phyloP scores from a whole-genome alignment of 176 grass and related monocot species.

The Cenchrus americanus region DNA sequence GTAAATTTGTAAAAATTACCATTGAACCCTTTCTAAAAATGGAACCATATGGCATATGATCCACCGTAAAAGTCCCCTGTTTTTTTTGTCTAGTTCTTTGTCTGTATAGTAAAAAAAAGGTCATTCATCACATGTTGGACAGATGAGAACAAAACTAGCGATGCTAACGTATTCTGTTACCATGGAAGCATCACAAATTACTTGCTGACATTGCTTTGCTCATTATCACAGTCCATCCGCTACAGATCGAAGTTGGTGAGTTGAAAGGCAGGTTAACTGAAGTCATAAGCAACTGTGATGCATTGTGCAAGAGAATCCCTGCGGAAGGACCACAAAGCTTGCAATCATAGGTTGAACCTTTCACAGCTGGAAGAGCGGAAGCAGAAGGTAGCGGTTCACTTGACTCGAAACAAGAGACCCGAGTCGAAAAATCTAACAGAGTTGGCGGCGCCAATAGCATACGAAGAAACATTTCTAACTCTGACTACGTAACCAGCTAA shows the following conservation, averaged over 20 bases:
- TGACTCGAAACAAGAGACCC: slow-evolving; percentile 34
- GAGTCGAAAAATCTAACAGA: slow-evolving; percentile 12
- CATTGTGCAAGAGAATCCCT: slow-evolving; percentile 78
- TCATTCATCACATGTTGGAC: background rate
- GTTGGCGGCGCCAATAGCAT: slow-evolving; percentile 1
- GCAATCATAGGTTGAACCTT: slow-evolving; percentile 48
- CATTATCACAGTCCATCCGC: slow-evolving; percentile 56
- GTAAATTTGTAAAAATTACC: too few species aligned
- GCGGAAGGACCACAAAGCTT: slow-evolving; percentile 67
- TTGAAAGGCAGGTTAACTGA: slow-evolving; percentile 90
- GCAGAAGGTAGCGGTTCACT: slow-evolving; percentile 33
- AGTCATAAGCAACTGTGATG: slow-evolving; percentile 85
- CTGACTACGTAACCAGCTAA: too few species aligned
- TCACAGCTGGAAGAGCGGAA: slow-evolving; percentile 36
- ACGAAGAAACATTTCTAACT: background rate
- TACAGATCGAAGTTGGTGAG: slow-evolving; percentile 91
- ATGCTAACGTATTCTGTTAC: background rate
- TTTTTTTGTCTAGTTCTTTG: background rate
- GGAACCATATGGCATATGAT: too few species aligned
- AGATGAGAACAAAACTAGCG: background rate
- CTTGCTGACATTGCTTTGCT: background rate
- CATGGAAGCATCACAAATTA: background rate
- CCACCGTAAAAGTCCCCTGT: too few species aligned
- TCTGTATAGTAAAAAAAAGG: background rate
- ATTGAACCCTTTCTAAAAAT: too few species aligned